Evolutionary conservation across 306 rosid species (phyloP), one percentile per base, ranked within the genome.

Genomic region (Pueraria montana): DNA sequence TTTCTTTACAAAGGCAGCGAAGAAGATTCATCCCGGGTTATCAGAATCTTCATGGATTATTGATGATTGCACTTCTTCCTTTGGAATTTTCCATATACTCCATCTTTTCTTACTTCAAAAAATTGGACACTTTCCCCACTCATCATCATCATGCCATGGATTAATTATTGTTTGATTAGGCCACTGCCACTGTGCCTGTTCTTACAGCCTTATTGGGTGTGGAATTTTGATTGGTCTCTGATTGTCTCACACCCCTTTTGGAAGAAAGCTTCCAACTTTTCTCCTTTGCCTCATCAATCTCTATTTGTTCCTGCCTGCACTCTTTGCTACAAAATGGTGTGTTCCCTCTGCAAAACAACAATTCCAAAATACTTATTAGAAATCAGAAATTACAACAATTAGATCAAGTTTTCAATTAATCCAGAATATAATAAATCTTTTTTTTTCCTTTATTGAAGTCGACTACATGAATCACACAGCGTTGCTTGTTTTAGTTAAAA

Each of bases 251-350:
- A 27, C 87, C 59, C 26, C 94, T 90, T 66, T 68, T 85, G 16
- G 97, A 87, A 17, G 95, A 83, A 79, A 36, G 80, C 42, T 90
- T 92, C 91, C 91, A 91, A 61, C 85, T 89, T 78, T 88, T 93
- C 72, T 91, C 97, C 30, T 89, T 91, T 10, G 90, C 85, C 11
- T 95, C 97, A 59, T 95, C 98, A 38, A 88, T 62, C 82, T 93
- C 94, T 70, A 95, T 95, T 62, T 93, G 95, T 32, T 95, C 97
- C 74, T 93, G 87, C 36, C 98, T 91, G 74, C 98, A 95, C 83
- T 95, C 98, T 87, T 89, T 84, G 91, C 98, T 93, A 67, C 98
- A 95, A 56, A 95, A 95, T n/a, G 98, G 98, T 67, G 97, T 93
- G 79, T 95, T 88, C 72, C 98, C 98, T 84, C 98, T 95, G 93